phyloP scores from a whole-genome alignment of 75 land plant genomes.

The Sequoiadendron giganteum region DNA sequence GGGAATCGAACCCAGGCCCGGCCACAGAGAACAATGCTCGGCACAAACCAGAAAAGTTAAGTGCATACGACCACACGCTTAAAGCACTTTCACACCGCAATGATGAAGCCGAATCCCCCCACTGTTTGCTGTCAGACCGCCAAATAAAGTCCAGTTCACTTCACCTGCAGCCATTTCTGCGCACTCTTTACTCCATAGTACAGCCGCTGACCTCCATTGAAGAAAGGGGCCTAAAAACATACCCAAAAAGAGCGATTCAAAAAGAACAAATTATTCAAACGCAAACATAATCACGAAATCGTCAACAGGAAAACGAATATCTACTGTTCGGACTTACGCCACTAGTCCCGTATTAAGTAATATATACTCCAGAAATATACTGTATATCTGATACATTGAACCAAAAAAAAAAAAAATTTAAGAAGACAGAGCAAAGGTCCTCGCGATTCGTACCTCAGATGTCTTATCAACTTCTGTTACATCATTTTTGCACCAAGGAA shows the following conservation, averaged over 20 bases:
- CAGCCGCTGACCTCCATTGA: neutral
- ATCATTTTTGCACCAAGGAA: no score
- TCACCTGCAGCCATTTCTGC: neutral
- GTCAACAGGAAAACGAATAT: neutral
- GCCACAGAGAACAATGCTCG: neutral
- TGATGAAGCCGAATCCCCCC: no score
- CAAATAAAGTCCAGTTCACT: neutral
- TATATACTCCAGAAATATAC: neutral
- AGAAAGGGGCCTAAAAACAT: neutral
- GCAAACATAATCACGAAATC: neutral
- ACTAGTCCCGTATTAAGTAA: neutral
- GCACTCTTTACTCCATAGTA: neutral
- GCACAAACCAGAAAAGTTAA: neutral
- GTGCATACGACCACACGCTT: neutral
- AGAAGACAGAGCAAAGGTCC: neutral
- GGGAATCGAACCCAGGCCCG: neutral
- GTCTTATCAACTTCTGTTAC: no score
- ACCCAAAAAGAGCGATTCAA: neutral
- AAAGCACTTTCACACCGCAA: neutral
- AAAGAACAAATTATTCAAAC: neutral
- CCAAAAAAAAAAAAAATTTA: no score
- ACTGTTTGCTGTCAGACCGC: neutral
- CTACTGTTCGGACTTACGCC: neutral
- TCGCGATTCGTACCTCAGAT: neutral
- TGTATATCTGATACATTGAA: neutral